Evolutionary conservation across 2,329 filamentous ascomycete genomes (phyloP).

Genomic region (Kalmusia sp.): DNA sequence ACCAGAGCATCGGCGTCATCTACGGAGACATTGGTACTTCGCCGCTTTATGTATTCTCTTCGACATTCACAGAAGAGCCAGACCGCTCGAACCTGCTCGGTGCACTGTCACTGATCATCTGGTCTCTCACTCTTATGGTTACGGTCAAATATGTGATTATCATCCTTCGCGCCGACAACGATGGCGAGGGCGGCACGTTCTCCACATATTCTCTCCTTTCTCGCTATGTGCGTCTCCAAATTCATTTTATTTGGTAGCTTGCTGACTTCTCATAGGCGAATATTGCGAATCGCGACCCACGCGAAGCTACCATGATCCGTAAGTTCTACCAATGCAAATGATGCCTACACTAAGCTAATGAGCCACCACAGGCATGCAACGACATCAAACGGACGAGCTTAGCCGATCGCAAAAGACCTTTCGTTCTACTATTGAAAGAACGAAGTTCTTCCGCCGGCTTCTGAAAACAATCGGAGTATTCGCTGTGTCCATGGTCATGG

Average conservation of each 20-base stretch:
- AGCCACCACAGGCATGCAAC: conserved; percentile 55
- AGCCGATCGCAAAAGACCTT: conserved; percentile 59
- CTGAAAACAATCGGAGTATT: conserved; percentile 70
- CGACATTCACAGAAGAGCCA: conserved; percentile 63
- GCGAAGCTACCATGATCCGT: conserved; percentile 61
- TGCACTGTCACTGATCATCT: conserved; percentile 72
- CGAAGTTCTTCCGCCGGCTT: conserved; percentile 57
- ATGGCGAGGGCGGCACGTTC: conserved; percentile 75
- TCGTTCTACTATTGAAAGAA: conserved; percentile 65
- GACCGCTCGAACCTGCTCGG: conserved; percentile 67
- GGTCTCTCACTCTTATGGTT: conserved; percentile 73
- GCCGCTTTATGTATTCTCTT: conserved; percentile 75
- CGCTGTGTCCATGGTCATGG: conserved; percentile 72
- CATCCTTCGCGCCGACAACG: conserved; percentile 71
- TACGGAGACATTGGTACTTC: conserved; percentile 74
- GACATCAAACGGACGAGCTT: conserved; percentile 65
- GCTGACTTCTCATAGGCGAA: conserved; percentile 55
- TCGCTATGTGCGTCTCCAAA: conserved; percentile 50
- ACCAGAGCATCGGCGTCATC: conserved; percentile 71
- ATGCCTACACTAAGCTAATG: neutral
- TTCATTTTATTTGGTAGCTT: neutral
- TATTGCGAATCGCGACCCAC: conserved; percentile 67
- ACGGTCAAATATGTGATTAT: conserved; percentile 73
- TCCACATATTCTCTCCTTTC: conserved; percentile 70
- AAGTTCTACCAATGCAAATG: conserved; percentile 2